Conservation (phyloP, 805 yeast genomes). For the Lachancea kluyveri region DNA sequence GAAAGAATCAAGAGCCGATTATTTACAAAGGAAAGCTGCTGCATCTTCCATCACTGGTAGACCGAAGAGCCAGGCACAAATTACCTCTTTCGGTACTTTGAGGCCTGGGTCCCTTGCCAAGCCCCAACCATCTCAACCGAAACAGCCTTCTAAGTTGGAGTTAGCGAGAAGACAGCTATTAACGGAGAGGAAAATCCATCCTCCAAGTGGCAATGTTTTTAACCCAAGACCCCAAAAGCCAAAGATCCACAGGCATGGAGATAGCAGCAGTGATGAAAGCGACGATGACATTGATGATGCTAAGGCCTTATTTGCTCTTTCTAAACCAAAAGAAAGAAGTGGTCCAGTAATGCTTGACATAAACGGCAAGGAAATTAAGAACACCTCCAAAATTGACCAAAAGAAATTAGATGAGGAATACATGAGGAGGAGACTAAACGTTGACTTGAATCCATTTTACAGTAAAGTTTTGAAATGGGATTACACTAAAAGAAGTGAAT, state of each 20-base stretch:
- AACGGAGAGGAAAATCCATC: constrained; percentile 34
- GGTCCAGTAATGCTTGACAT: constrained; percentile 38
- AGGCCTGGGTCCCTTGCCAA: constrained; percentile 21
- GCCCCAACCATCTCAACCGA: constrained; percentile 19
- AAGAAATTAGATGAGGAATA: constrained; percentile 60
- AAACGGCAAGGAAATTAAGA: constrained; percentile 34
- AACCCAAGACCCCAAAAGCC: constrained; percentile 31
- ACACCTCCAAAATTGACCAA: constrained; percentile 34
- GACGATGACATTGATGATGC: constrained; percentile 35
- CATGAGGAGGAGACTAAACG: constrained; percentile 74
- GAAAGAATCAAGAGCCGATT: constrained; percentile 27
- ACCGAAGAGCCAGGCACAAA: constrained; percentile 31
- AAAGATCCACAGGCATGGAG: constrained; percentile 19
- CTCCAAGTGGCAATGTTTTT: constrained; percentile 47
- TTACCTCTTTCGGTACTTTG: constrained; percentile 35
- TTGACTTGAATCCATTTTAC: constrained; percentile 73
- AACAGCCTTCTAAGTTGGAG: constrained; percentile 34
- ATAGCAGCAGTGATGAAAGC: constrained; percentile 35
- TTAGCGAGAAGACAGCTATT: constrained; percentile 31
- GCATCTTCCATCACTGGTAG: constrained; percentile 25
- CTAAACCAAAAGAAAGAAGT: constrained; percentile 26
- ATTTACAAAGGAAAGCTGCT: constrained; percentile 27
- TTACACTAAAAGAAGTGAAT: constrained; percentile 48
- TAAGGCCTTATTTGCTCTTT: constrained; percentile 30
- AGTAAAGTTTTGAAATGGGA: constrained; percentile 70